These are phyloP conservation scores for Clarireedia hainanense DNA, from an alignment of 2,329 filamentous ascomycete genomes.

Conservation along the genomic window DNA sequence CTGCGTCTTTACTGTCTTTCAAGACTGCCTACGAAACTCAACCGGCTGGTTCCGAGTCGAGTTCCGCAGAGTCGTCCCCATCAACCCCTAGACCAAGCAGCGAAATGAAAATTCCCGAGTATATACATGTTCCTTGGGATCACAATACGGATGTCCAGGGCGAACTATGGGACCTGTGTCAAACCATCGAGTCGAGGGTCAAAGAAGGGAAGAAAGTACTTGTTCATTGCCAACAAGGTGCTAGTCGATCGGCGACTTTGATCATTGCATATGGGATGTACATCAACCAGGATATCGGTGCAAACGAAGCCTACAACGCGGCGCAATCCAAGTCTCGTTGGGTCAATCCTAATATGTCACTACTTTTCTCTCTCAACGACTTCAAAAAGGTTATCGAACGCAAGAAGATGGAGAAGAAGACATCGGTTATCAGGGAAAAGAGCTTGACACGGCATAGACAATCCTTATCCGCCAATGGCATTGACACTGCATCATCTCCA, in stretches of 20 bases:
- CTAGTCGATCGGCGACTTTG: constrained; percentile 75
- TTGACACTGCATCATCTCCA: constrained; percentile 36
- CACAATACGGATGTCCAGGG: constrained; percentile 80
- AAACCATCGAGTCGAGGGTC: constrained; percentile 65
- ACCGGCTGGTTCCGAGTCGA: constrained; percentile 22
- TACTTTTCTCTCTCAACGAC: constrained; percentile 83
- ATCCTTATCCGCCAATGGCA: constrained; percentile 51
- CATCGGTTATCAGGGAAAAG: constrained; percentile 30
- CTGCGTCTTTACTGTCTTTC: constrained; percentile 49
- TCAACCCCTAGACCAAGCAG: constrained; percentile 48
- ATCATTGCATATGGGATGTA: constrained; percentile 83
- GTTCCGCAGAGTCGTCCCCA: constrained; percentile 32
- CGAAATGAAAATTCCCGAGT: constrained; percentile 56
- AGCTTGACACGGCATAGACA: constrained; percentile 53
- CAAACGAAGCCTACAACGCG: constrained; percentile 76
- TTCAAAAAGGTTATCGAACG: constrained; percentile 59
- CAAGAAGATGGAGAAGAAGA: constrained; percentile 35
- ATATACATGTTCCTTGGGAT: constrained; percentile 82
- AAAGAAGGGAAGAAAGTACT: constrained; percentile 70
- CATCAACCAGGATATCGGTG: constrained; percentile 65
- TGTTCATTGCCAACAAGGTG: constrained; percentile 79
- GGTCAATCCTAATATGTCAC: constrained; percentile 88
- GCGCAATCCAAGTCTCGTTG: constrained; percentile 76
- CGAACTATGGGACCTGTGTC: constrained; percentile 67
- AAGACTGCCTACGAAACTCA: constrained; percentile 54